phyloP scores from a whole-genome alignment of 75 land plant species.

The Larix kaempferi region DNA sequence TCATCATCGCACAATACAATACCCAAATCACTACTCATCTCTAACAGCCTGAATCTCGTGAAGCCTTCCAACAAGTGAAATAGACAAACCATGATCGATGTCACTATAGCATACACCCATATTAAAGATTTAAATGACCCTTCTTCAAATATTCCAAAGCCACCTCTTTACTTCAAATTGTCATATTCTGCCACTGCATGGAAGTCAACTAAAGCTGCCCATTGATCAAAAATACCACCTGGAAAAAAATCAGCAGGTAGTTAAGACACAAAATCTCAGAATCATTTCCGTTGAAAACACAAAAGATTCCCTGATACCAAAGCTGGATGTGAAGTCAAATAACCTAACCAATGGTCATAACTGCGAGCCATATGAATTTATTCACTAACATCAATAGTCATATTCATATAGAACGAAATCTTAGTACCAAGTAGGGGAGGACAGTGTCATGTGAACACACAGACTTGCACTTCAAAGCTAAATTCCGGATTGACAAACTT shows the following conservation, averaged over 20 bases:
- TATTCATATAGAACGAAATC: too few relatives aligned
- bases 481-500: too few relatives aligned
- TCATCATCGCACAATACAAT: neutral
- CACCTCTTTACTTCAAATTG: neutral
- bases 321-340: neutral
- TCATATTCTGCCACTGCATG: neutral
- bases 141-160: neutral
- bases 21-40: neutral
- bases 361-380: neutral
- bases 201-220: neutral
- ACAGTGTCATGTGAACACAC: too few relatives aligned
- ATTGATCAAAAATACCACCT: neutral
- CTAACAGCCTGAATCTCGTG: slow-evolving; percentile 9
- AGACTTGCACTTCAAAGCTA: too few relatives aligned
- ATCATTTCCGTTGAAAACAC: neutral
- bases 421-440: too few relatives aligned
- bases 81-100: neutral
- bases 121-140: neutral
- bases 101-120: slow-evolving; percentile 1
- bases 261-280: neutral
- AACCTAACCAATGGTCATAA: neutral
- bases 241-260: neutral
- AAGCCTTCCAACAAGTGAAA: neutral
- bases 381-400: neutral
- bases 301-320: neutral